A percentile compares a stretch with the other conserved stretches of the same genome.
phyloP scores from a whole-genome alignment of 768 basidiomycete species.

The Pisolithus marmoratus region DNA sequence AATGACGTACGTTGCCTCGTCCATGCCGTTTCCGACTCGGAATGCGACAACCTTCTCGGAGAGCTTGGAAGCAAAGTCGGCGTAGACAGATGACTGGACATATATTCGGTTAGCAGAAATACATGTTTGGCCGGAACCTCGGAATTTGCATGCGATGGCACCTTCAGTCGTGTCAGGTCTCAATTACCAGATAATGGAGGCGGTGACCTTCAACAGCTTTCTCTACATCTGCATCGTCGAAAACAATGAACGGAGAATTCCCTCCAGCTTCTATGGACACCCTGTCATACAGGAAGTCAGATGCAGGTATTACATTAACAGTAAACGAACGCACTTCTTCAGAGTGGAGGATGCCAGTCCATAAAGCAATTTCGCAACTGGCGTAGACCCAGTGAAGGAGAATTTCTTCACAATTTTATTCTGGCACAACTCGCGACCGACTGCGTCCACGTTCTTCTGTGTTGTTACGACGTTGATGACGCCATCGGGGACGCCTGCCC shows the following conservation, averaged over 20 bases:
- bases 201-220: conserved; percentile 76
- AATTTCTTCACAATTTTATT: conserved; percentile 83
- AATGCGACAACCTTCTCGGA: conserved; percentile 78
- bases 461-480: conserved; percentile 95
- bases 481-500: conserved; percentile 92
- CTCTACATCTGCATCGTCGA: conserved; percentile 92
- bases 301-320: not conserved
- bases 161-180: conserved; percentile 32
- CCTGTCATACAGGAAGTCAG: conserved; percentile 20
- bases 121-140: conserved; percentile 77
- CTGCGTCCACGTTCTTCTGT: conserved; percentile 74
- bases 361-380: conserved; percentile 72
- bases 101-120: conserved; percentile 89
- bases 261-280: conserved; percentile 87
- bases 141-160: conserved; percentile 75
- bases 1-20: conserved; percentile 58
- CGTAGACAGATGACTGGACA: conserved; percentile 87
- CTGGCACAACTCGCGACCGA: conserved; percentile 93
- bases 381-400: conserved; percentile 85
- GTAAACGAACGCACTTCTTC: conserved; percentile 57
- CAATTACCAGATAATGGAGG: not conserved
- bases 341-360: conserved; percentile 68
- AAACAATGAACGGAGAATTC: conserved; percentile 95
- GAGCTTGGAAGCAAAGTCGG: conserved; percentile 84
- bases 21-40: conserved; percentile 86